Conservation (phyloP, 176 grass and related monocot genomes). For the Oryza longistaminata region DNA sequence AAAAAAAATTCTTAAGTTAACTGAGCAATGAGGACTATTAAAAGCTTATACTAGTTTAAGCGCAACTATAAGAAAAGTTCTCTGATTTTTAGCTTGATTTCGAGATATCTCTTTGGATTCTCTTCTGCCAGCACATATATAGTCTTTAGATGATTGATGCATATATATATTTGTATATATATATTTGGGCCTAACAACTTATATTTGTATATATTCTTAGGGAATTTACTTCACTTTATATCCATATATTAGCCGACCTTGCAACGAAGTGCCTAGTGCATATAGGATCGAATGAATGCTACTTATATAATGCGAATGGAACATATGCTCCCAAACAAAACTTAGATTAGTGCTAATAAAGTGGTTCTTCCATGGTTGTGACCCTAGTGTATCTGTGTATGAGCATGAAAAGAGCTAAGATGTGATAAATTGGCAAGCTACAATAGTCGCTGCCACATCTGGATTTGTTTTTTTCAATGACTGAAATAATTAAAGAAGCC, state of each 20-base stretch:
- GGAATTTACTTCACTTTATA: slow-evolving; percentile 36
- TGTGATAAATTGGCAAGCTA: background rate
- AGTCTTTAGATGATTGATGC: too few relatives aligned
- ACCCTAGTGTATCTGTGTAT: slow-evolving; percentile 15
- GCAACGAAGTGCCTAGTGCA: slow-evolving; percentile 21
- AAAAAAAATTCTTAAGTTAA: background rate
- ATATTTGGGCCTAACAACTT: too few relatives aligned
- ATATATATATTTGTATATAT: slow-evolving; percentile 37
- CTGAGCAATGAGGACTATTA: background rate
- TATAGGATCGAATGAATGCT: slow-evolving; percentile 35
- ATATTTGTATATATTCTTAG: slow-evolving; percentile 23
- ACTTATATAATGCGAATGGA: slow-evolving; percentile 43
- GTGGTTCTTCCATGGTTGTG: background rate
- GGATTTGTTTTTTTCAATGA: background rate
- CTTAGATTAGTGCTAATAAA: slow-evolving; percentile 2
- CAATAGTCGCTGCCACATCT: background rate
- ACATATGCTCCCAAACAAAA: slow-evolving; percentile 37
- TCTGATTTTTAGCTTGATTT: slow-evolving; percentile 11
- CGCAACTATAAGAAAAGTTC: background rate
- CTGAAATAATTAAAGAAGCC: background rate
- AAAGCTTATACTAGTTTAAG: slow-evolving; percentile 5
- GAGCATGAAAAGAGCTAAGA: slow-evolving; percentile 22
- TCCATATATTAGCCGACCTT: slow-evolving; percentile 4
- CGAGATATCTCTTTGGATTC: slow-evolving; percentile 15
- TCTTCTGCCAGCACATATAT: slow-evolving; percentile 33